Percentiles rank a stretch among this genome's conserved stretches.
These are phyloP conservation scores for Marchantia polymorpha DNA, from an alignment of 225 moss, liverwort and hornwort genomes.

Conservation along the genomic window DNA sequence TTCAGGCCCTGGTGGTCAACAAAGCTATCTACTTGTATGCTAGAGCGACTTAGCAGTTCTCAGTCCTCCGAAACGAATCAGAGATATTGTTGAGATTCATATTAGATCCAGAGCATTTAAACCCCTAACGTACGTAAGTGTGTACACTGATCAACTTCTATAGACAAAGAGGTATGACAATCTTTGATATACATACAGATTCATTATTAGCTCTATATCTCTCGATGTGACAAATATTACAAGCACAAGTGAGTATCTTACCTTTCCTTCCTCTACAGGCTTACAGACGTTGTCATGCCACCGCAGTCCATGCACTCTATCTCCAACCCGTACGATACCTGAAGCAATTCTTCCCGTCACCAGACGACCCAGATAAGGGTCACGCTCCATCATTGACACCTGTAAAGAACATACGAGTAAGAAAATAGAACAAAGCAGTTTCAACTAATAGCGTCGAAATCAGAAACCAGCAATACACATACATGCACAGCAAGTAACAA, in stretches of 20 bases:
- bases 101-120: background rate
- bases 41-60: background rate
- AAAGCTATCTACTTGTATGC: background rate
- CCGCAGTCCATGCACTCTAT: conserved; percentile 80
- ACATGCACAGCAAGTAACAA: background rate
- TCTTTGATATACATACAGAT: too few species aligned
- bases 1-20: background rate
- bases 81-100: background rate
- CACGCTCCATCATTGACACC: conserved; percentile 99
- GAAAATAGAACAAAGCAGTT: background rate
- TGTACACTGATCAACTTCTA: background rate
- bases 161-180: background rate
- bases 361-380: conserved; percentile 84
- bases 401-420: conserved; percentile 19
- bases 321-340: conserved; percentile 82
- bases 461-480: too few species aligned
- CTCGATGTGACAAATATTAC: too few species aligned
- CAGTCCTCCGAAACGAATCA: background rate
- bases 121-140: background rate
- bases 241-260: conserved; percentile 17
- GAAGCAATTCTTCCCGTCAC: conserved; percentile 86
- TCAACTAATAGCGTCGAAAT: background rate
- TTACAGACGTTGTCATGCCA: conserved; percentile 44
- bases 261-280: conserved; percentile 78
- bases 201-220: too few species aligned